Evolutionary conservation across 345 rosid species (phyloP), one percentile per base, ranked within the genome.

Genomic region (Moricandia arvensis): DNA sequence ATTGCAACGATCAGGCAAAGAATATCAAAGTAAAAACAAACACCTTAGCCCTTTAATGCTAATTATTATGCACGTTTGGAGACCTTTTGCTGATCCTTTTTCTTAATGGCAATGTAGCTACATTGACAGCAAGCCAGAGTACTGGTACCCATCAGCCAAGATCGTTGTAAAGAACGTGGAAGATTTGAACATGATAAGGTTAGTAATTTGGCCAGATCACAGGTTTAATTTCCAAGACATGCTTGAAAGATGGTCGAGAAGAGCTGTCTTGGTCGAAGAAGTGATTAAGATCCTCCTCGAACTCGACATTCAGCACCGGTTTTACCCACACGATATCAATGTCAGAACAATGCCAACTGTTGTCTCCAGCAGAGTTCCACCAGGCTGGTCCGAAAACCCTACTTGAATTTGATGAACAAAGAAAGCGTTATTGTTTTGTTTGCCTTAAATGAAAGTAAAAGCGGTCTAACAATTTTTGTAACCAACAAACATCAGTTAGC

Each of bases 181-280:
- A 34, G 87, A 77, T 7, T 70, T 90, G 67, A 83, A 82, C 54
- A 75, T 58, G 35, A 11, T 94, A 30, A 86, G 58, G 79, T 18
- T 91, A 17, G 93, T 90, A 0, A 77, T 94, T 6, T 91, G 98
- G 98, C 34, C 84, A 1, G 37, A 70, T 27, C 97, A 91, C 76
- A 86, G 76, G 72, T 84, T 90, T 31, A 91, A 94, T 79, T 82
- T 69, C 67, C 97, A 91, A 6, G 84, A 94, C 86, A 83, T 86
- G 63, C 82, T 65, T 3, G 96, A 84, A 78, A 90, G 85, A 75
- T 89, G 78, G 81, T 58, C 17, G 7, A 80, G 98, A 47, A 84
- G 98, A 80, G 61, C 86, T 0, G 67, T 76, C 0, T 66, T 94
- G 57, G 75, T 89, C 4, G 97, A 94, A 72, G 97, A 94, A 71